phyloP scores from a whole-genome alignment of 2,329 filamentous ascomycete genomes.

The Graphilbum sp. region DNA sequence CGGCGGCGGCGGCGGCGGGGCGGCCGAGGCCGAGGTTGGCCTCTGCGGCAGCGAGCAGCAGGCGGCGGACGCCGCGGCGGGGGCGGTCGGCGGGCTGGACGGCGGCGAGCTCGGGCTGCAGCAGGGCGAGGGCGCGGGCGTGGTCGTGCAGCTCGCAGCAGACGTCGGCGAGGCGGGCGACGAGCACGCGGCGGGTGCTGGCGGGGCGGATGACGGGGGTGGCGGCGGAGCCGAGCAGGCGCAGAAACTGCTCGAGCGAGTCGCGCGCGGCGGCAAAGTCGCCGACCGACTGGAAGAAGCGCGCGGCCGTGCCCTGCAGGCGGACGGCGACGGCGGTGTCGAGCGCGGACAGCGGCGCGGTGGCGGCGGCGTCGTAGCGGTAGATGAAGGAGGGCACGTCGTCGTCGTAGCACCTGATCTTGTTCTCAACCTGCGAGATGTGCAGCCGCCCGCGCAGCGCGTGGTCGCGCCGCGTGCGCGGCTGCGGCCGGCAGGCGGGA shows the following conservation, averaged over 20 bases:
- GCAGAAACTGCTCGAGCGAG: slow-evolving; percentile 2
- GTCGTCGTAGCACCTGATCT: slow-evolving; percentile 2
- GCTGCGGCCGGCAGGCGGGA: background rate
- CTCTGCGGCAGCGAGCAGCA: background rate
- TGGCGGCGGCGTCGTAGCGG: background rate
- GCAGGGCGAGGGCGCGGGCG: background rate
- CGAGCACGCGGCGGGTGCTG: background rate
- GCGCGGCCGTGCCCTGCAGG: slow-evolving; percentile 1
- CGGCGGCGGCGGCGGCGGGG: background rate
- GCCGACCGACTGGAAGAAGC: slow-evolving; percentile 3
- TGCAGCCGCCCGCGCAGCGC: slow-evolving; percentile 2
- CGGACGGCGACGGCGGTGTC: slow-evolving; percentile 1
- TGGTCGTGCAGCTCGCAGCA: background rate
- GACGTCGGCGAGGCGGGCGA: slow-evolving; percentile 1
- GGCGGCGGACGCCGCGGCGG: background rate
- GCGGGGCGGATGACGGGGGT: background rate
- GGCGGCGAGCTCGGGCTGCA: background rate
- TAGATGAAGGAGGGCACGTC: slow-evolving; percentile 2
- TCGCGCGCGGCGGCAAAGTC: slow-evolving; percentile 1
- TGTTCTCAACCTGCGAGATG: slow-evolving; percentile 4
- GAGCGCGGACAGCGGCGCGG: background rate
- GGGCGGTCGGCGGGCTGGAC: background rate
- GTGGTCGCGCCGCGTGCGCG: background rate
- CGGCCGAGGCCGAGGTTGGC: background rate
- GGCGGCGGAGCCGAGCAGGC: background rate